Evolutionary conservation across 441 rosid genomes (phyloP), one percentile per base, ranked within the genome.

Genomic region (Erodium trifolium): DNA sequence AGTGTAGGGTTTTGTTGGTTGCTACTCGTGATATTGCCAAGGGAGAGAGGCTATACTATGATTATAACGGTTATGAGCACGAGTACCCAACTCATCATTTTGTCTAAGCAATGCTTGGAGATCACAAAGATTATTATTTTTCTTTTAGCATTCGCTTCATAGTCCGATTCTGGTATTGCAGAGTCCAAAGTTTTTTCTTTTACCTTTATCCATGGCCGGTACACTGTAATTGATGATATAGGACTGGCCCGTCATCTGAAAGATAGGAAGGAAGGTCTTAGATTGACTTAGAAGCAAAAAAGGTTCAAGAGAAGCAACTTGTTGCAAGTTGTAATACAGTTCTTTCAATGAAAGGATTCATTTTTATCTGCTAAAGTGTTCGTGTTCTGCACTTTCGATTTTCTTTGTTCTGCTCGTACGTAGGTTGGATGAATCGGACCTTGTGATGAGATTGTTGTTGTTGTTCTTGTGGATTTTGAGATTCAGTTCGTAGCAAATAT

Each of bases 1-100:
- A 92, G 77, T 90, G 93, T 80, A 76, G 92, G 73, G 97, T 88
- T 72, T 78, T 90, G 79, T 78, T 92, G 86, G 95, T 92, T 73
- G 97, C 97, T 31, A 90, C 87, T 39, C 89, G 92, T 10, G 98
- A 90, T 73, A 90, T 92, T 72, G 74, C 87, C 5, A 83, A 81
- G 73, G 91, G 91, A 8, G 88, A 87, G 73, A 83, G 87, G 71
- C 88, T 87, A 47, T 87, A 87, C 64, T 87, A 87, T 76, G 88
- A 87, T 77, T 87, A 87, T 67, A 87, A 87, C 74, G 88, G 88
- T 66, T 81, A 84, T 68, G 88, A 85, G 82, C 80, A 87, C 70
- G 87, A 83, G 73, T 87, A 87, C 74, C 91, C 91, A 11, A 87
- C 91, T 67, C 85, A 87, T 67, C 85, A 79, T 79, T 85, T 87